These are phyloP conservation scores for Cytospora piceae DNA, from an alignment of 2,329 filamentous ascomycete species.

Conservation along the genomic window DNA sequence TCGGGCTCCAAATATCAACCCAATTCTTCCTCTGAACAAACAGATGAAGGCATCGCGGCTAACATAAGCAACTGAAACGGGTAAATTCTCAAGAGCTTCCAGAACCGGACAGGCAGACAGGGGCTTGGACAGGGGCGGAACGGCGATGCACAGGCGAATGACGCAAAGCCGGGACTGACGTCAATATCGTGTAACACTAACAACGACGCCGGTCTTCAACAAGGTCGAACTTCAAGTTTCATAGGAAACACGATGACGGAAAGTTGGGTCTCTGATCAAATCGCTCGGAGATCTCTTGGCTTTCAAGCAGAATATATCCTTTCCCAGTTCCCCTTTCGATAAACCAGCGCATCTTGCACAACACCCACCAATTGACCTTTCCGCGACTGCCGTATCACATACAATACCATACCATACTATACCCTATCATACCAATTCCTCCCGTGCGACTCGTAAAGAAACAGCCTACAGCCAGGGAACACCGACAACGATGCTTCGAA, in stretches of 20 bases:
- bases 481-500: conserved; percentile 29
- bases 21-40: background rate
- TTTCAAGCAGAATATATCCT: conserved; percentile 4
- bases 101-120: background rate
- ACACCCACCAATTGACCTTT: background rate
- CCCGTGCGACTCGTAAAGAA: background rate
- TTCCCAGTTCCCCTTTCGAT: background rate
- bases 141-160: background rate
- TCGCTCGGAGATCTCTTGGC: conserved; percentile 18
- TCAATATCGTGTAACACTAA: conserved; percentile 21
- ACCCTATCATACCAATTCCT: background rate
- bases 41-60: background rate
- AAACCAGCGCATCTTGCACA: background rate
- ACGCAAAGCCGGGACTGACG: conserved; percentile 10
- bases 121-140: background rate
- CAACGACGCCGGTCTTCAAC: conserved; percentile 1
- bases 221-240: background rate
- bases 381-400: background rate
- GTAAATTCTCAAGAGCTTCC: background rate
- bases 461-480: background rate
- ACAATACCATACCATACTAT: background rate
- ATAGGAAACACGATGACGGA: conserved; percentile 6
- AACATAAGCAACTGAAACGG: background rate
- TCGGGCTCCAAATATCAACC: background rate
- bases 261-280: background rate